Evolutionary conservation across 352 stramenopile species (phyloP), one percentile per base, ranked within the genome.

Genomic region (Globisporangium cystogenes): DNA sequence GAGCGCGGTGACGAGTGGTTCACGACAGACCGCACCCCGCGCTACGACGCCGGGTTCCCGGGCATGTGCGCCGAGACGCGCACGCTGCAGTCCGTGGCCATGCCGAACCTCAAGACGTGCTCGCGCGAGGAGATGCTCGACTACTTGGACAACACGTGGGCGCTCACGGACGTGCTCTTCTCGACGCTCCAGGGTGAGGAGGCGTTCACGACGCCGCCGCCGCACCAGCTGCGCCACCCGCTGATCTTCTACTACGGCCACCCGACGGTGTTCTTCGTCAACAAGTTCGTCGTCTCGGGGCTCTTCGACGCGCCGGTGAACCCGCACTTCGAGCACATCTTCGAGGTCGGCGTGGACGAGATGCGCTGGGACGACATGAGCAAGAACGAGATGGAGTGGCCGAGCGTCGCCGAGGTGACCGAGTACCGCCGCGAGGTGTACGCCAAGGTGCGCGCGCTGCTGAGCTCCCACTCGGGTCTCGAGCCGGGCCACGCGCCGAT

Each of bases 181-280:
- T 75, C 87, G 24, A 85, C 81, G 35, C 65, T 98, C 35, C 92
- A 97, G 53, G 90, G 89, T 51, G 79, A 96, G 48, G 79, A 91
- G 55, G 80, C 82, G 21, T 98, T 98, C 60, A 88, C 90, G 62
- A 90, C 88, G 48, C 75, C 94, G 45, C 91, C 94, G 40, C 82
- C 91, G 44, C 93, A 98, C 68, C 82, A 96, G 31, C 68, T 99
- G 33, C 90, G 96, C 33, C 96, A 98, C 68, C 95, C 96, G 23
- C 81, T 98, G 60, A 98, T 98, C 47, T 99, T 99, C 60, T 99
- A 99, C 76, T 99, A 99, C 68, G 96, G 95, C 44, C 96, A 99
- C 56, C 90, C 95, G 5, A 96, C 95, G 5, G 90, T 83, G 59
- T 92, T 99, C 47, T 98, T 97, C 65, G 82, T 98, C 51, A 99